Evolutionary conservation across 2,329 filamentous ascomycete species (phyloP), one percentile per base, ranked within the genome.

Genomic region (Periconia sp.): DNA sequence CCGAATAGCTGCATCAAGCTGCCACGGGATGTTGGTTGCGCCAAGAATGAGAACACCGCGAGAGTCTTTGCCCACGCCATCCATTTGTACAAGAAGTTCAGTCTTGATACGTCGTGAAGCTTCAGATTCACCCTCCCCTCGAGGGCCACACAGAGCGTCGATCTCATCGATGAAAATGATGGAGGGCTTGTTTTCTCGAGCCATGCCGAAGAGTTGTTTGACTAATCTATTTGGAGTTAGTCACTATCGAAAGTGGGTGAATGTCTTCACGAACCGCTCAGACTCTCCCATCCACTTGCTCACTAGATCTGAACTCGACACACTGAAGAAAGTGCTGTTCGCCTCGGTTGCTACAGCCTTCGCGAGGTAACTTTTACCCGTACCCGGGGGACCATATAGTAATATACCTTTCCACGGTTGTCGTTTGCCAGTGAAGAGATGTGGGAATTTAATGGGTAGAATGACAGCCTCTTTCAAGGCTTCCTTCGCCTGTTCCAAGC

Each of bases 271-370:
- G 46, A 79, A 95, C 91, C 92, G 86, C 85, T 99, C 94, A 81
- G 90, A 95, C 77, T 99, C 94, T 79, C 94, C 94, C 94, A 99
- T 99, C 94, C 94, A 99, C 74, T 99, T 99, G 74, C 91, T 96
- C 56, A 99, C 94, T 75, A 99, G 76, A 73, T 99, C 94, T 71
- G 91, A 96, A 81, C 91, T 96, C 77, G 91, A 96, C 62, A 99
- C 93, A 70, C 92, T 97, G 83, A 99, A 99, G 74, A 99, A 99
- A 3, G 94, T 97, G 76, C 92, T 97, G 76, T 99, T 97, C 54
- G 94, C 94, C 77, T 99, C 94, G 17, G 94, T 99, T 49, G 94
- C 94, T 47, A 99, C 93, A 2, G 94, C 94, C 76, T 97, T 99
- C 58, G 94, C 94, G 50, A 99, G 80, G 75, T 97, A 97, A 80